Conservation (phyloP, 768 basidiomycete genomes). For the Serendipita sp. region DNA sequence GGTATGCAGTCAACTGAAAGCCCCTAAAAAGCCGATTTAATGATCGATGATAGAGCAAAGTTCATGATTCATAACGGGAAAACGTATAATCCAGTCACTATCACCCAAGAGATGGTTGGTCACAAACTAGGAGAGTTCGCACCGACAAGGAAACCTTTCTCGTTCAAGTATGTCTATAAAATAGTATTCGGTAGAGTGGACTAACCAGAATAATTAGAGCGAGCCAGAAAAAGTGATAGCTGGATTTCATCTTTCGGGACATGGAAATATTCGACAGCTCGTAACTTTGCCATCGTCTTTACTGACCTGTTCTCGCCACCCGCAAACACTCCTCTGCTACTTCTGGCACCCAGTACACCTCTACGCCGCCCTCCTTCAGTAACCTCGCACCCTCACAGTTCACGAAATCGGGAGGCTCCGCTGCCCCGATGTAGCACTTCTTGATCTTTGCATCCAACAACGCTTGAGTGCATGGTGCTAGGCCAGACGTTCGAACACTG, state of each 20-base stretch:
- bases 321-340: slow-evolving; percentile 66
- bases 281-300: slow-evolving; percentile 4
- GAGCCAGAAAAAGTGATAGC: background rate
- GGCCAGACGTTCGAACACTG: slow-evolving; percentile 72
- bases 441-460: slow-evolving; percentile 53
- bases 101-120: slow-evolving; percentile 97
- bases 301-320: slow-evolving; percentile 45
- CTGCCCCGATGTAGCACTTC: slow-evolving; percentile 73
- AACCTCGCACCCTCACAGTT: slow-evolving; percentile 72
- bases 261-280: background rate
- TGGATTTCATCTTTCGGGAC: background rate
- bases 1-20: slow-evolving; percentile 32
- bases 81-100: slow-evolving; percentile 65
- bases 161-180: background rate
- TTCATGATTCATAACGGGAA: slow-evolving; percentile 94
- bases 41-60: slow-evolving; percentile 36
- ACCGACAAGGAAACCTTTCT: slow-evolving; percentile 36
- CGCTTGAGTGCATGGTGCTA: slow-evolving; percentile 71
- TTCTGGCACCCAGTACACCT: slow-evolving; percentile 57
- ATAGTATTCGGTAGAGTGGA: background rate
- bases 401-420: slow-evolving; percentile 90
- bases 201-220: no score
- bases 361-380: slow-evolving; percentile 51
- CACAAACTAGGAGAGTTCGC: slow-evolving; percentile 96
- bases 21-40: background rate